Percentiles rank a stretch among this genome's conserved stretches.
Conservation (phyloP, 345 rosid species). For the Hypericum perforatum region DNA sequence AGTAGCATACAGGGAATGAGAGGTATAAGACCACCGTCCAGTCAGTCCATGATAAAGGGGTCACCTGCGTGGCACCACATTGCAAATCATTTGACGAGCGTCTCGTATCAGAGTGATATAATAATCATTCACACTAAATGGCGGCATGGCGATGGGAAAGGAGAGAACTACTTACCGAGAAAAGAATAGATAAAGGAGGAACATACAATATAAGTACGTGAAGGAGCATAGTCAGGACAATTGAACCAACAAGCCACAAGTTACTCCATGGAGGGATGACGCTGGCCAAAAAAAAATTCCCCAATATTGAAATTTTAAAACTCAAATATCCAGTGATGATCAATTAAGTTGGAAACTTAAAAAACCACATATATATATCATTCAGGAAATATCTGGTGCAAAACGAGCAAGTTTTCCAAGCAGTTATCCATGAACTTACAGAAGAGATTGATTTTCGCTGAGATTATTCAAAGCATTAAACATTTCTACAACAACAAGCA, state of each 20-base stretch:
- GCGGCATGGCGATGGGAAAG: conserved; percentile 2
- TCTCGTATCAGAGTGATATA: conserved; percentile 7
- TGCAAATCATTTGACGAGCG: conserved; percentile 12
- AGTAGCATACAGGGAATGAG: conserved; percentile 75
- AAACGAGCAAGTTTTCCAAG: neutral
- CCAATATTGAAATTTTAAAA: too few species aligned
- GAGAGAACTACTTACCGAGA: conserved; percentile 65
- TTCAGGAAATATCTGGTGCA: neutral
- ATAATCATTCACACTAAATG: conserved; percentile 1
- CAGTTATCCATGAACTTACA: conserved; percentile 45
- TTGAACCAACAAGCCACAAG: conserved; percentile 92
- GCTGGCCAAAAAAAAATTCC: conserved; percentile 32
- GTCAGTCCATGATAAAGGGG: conserved; percentile 87
- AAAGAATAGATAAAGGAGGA: conserved; percentile 75
- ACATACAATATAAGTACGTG: conserved; percentile 76
- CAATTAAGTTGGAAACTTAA: too few species aligned
- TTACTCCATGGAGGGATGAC: conserved; percentile 98
- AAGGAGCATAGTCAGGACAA: conserved; percentile 81
- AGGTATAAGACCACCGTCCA: conserved; percentile 81
- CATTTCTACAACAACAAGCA: conserved; percentile 99
- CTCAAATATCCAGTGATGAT: too few species aligned
- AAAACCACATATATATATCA: neutral
- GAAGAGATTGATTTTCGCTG: conserved; percentile 91
- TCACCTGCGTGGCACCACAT: conserved; percentile 50
- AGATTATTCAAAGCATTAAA: conserved; percentile 97